These are phyloP conservation scores for Talaromyces sp. DNA, from an alignment of 2,329 filamentous ascomycete species.

Conservation along the genomic window DNA sequence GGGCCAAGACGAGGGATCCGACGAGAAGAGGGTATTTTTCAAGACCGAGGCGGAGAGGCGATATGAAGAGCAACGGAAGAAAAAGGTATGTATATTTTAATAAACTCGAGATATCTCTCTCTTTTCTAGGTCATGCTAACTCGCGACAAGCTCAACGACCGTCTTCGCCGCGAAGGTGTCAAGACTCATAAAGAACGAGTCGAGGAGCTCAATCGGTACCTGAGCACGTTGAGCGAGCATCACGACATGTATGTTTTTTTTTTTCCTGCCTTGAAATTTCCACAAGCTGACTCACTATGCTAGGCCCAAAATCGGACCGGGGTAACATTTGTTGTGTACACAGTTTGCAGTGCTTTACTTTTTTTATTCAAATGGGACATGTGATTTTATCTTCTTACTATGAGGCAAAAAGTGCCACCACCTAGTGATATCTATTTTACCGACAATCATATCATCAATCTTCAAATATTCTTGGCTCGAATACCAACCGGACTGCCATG, in stretches of 20 bases:
- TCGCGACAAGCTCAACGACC: slow-evolving; percentile 67
- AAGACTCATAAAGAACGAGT: slow-evolving; percentile 98
- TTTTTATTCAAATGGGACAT: background rate
- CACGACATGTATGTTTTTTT: slow-evolving; percentile 71
- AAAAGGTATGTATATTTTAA: slow-evolving; percentile 58
- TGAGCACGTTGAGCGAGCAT: slow-evolving; percentile 89
- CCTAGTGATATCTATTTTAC: background rate
- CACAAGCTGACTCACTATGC: slow-evolving; percentile 1
- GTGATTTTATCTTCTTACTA: background rate
- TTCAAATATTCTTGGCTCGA: background rate
- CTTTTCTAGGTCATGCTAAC: slow-evolving; percentile 1
- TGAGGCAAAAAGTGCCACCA: too few species aligned
- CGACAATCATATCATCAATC: background rate
- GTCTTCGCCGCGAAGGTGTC: slow-evolving; percentile 75
- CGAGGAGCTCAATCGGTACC: slow-evolving; percentile 89
- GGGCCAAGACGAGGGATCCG: slow-evolving; percentile 14
- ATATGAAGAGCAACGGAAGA: slow-evolving; percentile 75
- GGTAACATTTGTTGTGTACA: slow-evolving; percentile 20
- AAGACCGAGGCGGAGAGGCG: slow-evolving; percentile 84
- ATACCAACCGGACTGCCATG: too few species aligned
- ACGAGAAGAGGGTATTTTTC: slow-evolving; percentile 24
- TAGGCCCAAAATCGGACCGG: slow-evolving; percentile 29
- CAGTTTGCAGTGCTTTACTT: background rate
- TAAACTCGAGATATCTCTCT: background rate
- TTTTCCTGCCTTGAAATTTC: background rate